A percentile compares a stretch with the other conserved stretches of the same genome.
Evolutionary conservation across 768 basidiomycete species (phyloP).

Genomic region (Serendipita indica): DNA sequence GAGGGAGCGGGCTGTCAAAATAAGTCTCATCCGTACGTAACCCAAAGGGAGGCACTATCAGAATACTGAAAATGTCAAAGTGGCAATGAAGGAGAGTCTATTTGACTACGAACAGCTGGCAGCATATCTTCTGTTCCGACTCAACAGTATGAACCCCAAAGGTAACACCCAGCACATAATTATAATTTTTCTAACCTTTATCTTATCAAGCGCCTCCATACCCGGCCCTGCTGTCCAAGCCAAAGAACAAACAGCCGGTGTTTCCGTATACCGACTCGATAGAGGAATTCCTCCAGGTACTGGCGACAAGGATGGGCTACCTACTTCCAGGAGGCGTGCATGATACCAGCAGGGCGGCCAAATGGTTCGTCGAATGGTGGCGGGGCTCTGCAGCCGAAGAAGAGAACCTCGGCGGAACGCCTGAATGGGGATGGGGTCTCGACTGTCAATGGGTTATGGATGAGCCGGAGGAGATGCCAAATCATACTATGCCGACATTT

Average conservation of each 20-base stretch:
- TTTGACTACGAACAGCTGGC: slow-evolving; percentile 77
- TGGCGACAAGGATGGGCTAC: slow-evolving; percentile 71
- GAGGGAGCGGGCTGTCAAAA: slow-evolving; percentile 81
- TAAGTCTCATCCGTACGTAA: slow-evolving; percentile 75
- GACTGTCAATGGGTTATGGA: slow-evolving; percentile 10
- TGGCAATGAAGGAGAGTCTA: slow-evolving; percentile 86
- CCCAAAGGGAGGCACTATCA: slow-evolving; percentile 14
- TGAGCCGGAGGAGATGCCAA: slow-evolving; percentile 23
- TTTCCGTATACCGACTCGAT: slow-evolving; percentile 46
- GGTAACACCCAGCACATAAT: slow-evolving; percentile 29
- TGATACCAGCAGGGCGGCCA: slow-evolving; percentile 57
- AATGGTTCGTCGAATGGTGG: slow-evolving; percentile 81
- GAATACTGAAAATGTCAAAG: slow-evolving; percentile 25
- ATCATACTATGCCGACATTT: slow-evolving; percentile 15
- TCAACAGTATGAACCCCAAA: slow-evolving; percentile 62
- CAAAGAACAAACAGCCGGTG: slow-evolving; percentile 20
- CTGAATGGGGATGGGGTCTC: background rate
- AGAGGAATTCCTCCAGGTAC: slow-evolving; percentile 45
- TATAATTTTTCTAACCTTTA: slow-evolving; percentile 11
- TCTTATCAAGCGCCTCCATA: slow-evolving; percentile 28
- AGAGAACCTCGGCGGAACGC: background rate
- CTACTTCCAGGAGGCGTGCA: slow-evolving; percentile 57
- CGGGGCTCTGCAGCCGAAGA: slow-evolving; percentile 23
- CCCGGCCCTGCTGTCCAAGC: slow-evolving; percentile 37
- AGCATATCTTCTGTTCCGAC: slow-evolving; percentile 70